Evolutionary conservation across 2,329 filamentous ascomycete genomes (phyloP), one percentile per base, ranked within the genome.

Genomic region (Fusarium sp.): DNA sequence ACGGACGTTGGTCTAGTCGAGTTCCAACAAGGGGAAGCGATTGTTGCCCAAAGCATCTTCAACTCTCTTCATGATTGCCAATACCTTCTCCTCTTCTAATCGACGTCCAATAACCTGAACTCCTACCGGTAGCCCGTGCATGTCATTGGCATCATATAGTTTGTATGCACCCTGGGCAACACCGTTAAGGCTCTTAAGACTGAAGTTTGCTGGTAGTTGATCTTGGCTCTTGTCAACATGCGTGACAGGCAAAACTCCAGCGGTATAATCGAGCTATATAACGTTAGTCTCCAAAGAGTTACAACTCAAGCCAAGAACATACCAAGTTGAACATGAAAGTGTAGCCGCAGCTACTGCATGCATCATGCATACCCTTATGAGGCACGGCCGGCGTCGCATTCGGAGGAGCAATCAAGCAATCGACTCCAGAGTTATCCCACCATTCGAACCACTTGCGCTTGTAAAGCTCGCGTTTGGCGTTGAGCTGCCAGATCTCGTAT

Each of bases 281-380:
- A 11, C 29, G 32, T 70, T 42, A 68, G 59, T 10, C 26, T 35
- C 9, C 10, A 12, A 2, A 7, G 8, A 4, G 10, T 11, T 1
- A 11, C 25, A 7, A 31, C 7, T 10, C 3, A 1, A 19, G 3
- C 19, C 5, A 3, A 46, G 6, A 7, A 79, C 86, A 76, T 78
- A 91, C 89, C 71, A 97, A 66, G 70, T 97, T 97, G 80, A 95
- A 98, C 53, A 97, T 77, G 74, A 97, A 97, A 0, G 93, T 97
- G 73, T 98, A 97, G 1, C 92, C 93, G 70, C 93, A 97, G 66
- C 89, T 92, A 61, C 90, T 91, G 40, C 95, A 88, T 3, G 92
- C 92, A 69, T 94, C 88, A 66, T 87, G 86, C 92, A 97, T 97
- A 0, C 88, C 93, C 42, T 88, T 86, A 73, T 96, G 93, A 1